Percentiles rank a stretch among this genome's conserved stretches.
Evolutionary conservation across 2,329 filamentous ascomycete genomes (phyloP).

Genomic region (Beauveria brongniartii): DNA sequence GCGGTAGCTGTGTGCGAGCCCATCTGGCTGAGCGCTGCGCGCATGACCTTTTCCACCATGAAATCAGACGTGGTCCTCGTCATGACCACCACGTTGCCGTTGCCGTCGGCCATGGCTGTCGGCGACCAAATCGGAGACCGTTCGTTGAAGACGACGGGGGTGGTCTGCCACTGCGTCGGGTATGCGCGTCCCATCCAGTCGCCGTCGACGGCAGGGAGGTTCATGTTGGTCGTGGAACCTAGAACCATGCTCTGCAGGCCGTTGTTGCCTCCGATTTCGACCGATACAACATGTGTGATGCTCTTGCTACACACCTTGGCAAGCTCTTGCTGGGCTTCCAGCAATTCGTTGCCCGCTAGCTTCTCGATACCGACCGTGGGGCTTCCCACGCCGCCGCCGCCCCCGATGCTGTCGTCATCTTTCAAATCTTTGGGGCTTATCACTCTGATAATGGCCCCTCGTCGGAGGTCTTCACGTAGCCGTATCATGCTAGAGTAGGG

Average conservation of each 20-base stretch:
- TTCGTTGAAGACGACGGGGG: constrained; percentile 43
- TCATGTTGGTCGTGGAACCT: constrained; percentile 44
- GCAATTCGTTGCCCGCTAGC: constrained; percentile 47
- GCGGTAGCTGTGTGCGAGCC: constrained; percentile 43
- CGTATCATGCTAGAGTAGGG: constrained; percentile 45
- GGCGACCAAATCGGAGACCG: constrained; percentile 36
- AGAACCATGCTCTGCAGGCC: constrained; percentile 51
- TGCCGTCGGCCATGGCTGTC: constrained; percentile 42
- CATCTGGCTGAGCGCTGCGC: constrained; percentile 46
- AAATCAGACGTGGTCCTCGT: constrained; percentile 37
- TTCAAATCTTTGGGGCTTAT: constrained; percentile 41
- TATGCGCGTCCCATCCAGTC: constrained; percentile 52
- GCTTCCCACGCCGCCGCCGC: constrained; percentile 49
- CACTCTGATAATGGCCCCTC: constrained; percentile 42
- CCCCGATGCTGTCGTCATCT: constrained; percentile 44
- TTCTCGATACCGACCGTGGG: constrained; percentile 55
- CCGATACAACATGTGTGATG: constrained; percentile 50
- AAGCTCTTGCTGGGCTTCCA: constrained; percentile 42
- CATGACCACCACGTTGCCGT: constrained; percentile 43
- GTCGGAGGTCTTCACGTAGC: constrained; percentile 41
- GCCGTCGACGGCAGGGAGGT: constrained; percentile 43
- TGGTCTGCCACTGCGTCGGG: constrained; percentile 47
- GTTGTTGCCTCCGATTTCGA: constrained; percentile 62
- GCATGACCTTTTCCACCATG: constrained; percentile 41
- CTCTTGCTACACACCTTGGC: constrained; percentile 39